Evolutionary conservation across 257 asterid genomes (phyloP), one percentile per base, ranked within the genome.

Genomic region (Solanum lignicaule): DNA sequence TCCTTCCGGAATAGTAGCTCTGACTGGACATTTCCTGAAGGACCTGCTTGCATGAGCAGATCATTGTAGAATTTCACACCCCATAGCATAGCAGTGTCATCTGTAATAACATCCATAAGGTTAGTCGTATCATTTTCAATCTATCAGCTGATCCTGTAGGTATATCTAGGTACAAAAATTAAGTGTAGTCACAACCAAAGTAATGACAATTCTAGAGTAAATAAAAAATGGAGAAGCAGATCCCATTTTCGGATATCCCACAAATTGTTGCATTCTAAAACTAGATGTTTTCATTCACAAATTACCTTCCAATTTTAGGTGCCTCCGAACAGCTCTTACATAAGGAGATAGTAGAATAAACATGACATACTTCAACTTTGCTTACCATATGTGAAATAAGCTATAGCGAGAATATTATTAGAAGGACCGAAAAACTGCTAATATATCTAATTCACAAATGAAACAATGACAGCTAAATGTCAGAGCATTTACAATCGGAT

Each of bases 21-120:
- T 4, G 98, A 96, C 92, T 94, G 99, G 87, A 94, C 98, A 83
- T 95, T 94, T 79, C 98, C 99, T 4, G 79, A 87, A 72, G 94
- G 97, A 87, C 98, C 98, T 0, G 98, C 98, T 89, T 93, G 95
- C 90, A 74, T 88, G 39, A 94, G 95, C 65, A 96, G 87, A 90
- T 96, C 98, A 16, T 96, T 95, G 83, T 96, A 95, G 91, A 95
- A 94, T 71, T 95, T 95, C 62, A 95, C 90, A 27, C 98, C 99
- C 88, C 92, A 96, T 83, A 96, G 74, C 98, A 95, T 92, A 39
- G 98, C 98, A 43, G 99, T 96, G 89, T 96, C 99, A 82, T 95
- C 98, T 96, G 91, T 89, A 83, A 89, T 87, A 39, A 68, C 82
- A 10, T 35, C 87, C 15, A 60, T 39, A 46, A 83, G 65, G 25